Percentiles rank a stretch among this genome's conserved stretches.
Evolutionary conservation across 2,329 filamentous ascomycete genomes (phyloP).

Genomic region (Colletotrichum musicola): DNA sequence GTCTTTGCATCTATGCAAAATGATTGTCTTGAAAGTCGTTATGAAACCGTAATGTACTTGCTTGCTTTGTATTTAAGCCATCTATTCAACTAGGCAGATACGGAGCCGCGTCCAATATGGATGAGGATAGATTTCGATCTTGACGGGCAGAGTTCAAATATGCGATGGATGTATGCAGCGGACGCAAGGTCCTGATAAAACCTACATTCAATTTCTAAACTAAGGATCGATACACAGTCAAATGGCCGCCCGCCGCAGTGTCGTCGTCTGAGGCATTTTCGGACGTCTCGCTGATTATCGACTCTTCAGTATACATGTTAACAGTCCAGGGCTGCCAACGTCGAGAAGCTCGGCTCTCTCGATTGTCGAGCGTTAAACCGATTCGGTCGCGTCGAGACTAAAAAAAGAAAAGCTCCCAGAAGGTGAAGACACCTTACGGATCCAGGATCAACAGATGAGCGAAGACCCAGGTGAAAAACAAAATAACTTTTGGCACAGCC

Average conservation of each 20-base stretch:
- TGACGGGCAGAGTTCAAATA: too few relatives aligned
- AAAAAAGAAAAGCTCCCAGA: conserved; percentile 28
- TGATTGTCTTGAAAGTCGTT: too few relatives aligned
- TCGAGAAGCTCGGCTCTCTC: conserved; percentile 25
- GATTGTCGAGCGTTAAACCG: conserved; percentile 22
- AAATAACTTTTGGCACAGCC: conserved; percentile 36
- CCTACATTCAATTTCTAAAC: conserved; percentile 38
- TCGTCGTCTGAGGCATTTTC: conserved; percentile 13
- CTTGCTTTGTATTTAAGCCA: too few relatives aligned
- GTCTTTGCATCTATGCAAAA: too few relatives aligned
- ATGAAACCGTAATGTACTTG: too few relatives aligned
- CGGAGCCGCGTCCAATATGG: too few relatives aligned
- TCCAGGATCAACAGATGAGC: conserved; percentile 28
- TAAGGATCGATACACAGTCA: conserved; percentile 21
- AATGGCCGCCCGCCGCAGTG: conserved; percentile 30
- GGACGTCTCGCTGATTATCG: conserved; percentile 17
- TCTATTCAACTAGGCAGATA: too few relatives aligned
- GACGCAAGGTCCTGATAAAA: conserved; percentile 4
- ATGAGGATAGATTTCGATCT: too few relatives aligned
- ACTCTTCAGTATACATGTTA: conserved; percentile 12
- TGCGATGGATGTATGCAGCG: too few relatives aligned
- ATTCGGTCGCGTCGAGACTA: conserved; percentile 40
- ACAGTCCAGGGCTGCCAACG: conserved; percentile 23
- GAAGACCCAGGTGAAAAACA: conserved; percentile 28
- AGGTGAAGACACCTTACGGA: conserved; percentile 40